Evolutionary conservation across 2,329 filamentous ascomycete species (phyloP), one percentile per base, ranked within the genome.

Genomic region (Neurospora sp.): DNA sequence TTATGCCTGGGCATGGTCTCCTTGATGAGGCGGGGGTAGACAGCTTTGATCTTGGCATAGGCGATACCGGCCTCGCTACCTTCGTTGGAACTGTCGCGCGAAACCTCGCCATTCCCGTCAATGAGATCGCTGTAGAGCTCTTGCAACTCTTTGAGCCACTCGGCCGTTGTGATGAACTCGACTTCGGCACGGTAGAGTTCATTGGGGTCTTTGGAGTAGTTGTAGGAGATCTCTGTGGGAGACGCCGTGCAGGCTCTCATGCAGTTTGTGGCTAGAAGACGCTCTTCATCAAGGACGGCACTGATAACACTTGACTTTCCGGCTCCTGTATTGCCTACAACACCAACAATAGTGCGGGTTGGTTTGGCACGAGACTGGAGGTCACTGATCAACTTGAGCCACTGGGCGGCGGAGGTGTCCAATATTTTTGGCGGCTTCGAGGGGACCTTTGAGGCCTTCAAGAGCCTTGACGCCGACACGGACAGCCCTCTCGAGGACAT

Each of bases 291-390:
- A 1, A 89, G 79, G 42, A 90, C 76, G 1, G 87, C 87, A 74
- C 89, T 90, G 76, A 90, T 89, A 0, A 89, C 80, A 10, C 84
- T 86, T 10, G 83, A 86, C 74, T 90, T 90, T 0, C 87, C 87
- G 5, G 85, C 85, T 0, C 87, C 87, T 0, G 87, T 89, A 68
- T 85, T 87, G 1, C 87, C 88, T 3, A 89, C 83, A 1, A 90
- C 84, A 15, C 86, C 87, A 33, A 90, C 81, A 0, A 89, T 80
- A 11, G 81, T 75, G 15, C 70, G 66, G 0, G 70, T 69, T 7
- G 81, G 78, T 38, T 80, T 71, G 8, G 72, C 68, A 19, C 68
- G 71, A 9, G 66, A 38, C 28, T 72, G 66, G 15, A 75, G 66
- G 0, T 72, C 66, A 38, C 11, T 38, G 40, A 75, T 73, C 13